phyloP scores from a whole-genome alignment of 2,329 filamentous ascomycete species.

The Lachnum nothofagi region DNA sequence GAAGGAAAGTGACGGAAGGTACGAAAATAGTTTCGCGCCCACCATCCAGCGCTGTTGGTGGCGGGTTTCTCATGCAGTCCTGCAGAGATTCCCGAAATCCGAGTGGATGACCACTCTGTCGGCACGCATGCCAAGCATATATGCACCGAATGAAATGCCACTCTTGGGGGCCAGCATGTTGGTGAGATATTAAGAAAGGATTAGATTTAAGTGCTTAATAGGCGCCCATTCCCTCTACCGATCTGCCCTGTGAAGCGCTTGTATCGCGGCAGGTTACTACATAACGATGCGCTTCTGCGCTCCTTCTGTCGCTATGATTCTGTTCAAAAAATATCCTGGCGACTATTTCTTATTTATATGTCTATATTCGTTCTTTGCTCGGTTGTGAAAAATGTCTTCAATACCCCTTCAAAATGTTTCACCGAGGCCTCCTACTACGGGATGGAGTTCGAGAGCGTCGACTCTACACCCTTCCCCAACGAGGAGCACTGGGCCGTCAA shows the following conservation, averaged over 20 bases:
- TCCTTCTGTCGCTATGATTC: neutral
- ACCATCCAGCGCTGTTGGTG: no score
- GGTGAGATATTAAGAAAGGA: neutral
- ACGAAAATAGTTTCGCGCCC: no score
- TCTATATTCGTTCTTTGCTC: neutral
- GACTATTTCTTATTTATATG: neutral
- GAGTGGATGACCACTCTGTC: no score
- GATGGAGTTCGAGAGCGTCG: neutral
- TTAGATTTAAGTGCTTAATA: neutral
- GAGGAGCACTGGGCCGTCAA: constrained; percentile 1
- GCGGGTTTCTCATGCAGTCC: no score
- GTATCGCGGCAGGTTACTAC: neutral
- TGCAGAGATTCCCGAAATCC: no score
- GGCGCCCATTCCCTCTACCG: neutral
- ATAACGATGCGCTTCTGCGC: neutral
- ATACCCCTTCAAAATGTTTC: neutral
- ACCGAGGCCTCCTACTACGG: neutral
- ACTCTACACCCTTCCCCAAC: neutral
- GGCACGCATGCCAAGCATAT: no score
- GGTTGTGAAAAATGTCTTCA: neutral
- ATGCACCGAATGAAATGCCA: no score
- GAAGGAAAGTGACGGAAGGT: no score
- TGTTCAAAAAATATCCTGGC: no score
- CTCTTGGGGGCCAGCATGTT: no score
- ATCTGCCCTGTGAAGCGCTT: neutral